Base-by-base conservation (phyloP, 768 basidiomycete genomes). In the Suillus plorans region DNA sequence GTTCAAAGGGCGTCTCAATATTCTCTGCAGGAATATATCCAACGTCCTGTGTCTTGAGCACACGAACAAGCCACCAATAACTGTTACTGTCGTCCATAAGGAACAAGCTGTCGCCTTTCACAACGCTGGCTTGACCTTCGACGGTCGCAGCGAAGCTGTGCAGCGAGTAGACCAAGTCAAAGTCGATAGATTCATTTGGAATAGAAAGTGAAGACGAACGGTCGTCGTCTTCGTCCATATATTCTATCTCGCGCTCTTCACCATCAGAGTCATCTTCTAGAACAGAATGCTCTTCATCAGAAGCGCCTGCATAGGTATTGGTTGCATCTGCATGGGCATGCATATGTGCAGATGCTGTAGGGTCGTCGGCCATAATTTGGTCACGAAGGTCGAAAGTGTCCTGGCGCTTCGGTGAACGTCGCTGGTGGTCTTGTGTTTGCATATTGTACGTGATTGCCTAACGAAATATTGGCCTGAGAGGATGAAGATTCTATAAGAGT, bases 11-110 rank as follows among this genome's bases (percentile, higher is more conserved):
- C 0, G 97, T 99, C 76, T 99, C 97, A 69, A 99, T 98, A 76
- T 98, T 99, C 79, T 99, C 97, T 0, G 97, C 97, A 20, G 97
- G 97, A 59, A 99, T 99, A 76, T 99, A 99, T 0, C 97, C 97
- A 18, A 99, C 94, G 72, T 97, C 95, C 77, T 98, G 95, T 9
- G 97, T 98, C 80, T 98, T 99, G 68, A 99, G 88, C 10, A 99
- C 97, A 56, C 95, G 88, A 9, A 99, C 97, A 59, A 99, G 91
- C 97, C 97, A 99, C 97, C 97, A 99, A 80, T 99, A 99, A 78
- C 93, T 94, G 77, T 99, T 99, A 64, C 90, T 94, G 76, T 99
- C 97, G 79, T 99, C 97, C 86, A 99, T 94, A 52, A 99, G 82
- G 74, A 95, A 90, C 55, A 99, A 84, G 67, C 92, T 93, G 82